Base-by-base conservation (phyloP, 2,329 filamentous ascomycete genomes). In the Xenoacremonium recifei region DNA sequence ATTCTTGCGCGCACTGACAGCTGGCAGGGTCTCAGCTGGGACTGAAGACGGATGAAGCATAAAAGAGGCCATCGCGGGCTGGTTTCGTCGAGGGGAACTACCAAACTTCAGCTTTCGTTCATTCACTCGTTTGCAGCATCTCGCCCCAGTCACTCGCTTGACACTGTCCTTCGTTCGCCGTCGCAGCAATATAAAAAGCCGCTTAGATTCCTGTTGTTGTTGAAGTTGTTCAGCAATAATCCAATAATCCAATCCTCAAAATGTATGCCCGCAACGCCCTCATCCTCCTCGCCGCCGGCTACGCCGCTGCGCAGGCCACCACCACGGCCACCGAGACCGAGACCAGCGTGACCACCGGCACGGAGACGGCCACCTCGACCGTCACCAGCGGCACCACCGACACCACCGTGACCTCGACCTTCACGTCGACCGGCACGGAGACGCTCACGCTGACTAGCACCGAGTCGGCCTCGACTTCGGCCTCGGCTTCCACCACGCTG, bases 181-280 rank as follows among this genome's bases (percentile, higher is more conserved):
- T n/a, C n/a, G n/a, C n/a, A n/a, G n/a, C n/a, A n/a, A n/a, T n/a
- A n/a, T n/a, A n/a, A n/a, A n/a, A n/a, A n/a, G n/a, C n/a, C n/a
- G n/a, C n/a, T n/a, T n/a, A n/a, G n/a, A n/a, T n/a, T n/a, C n/a
- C n/a, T n/a, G n/a, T n/a, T n/a, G n/a, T n/a, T n/a, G n/a, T n/a
- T n/a, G n/a, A n/a, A n/a, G n/a, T n/a, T n/a, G n/a, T 15, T 31
- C 29, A 15, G 7, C n/a, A 9, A 31, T 15, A 45, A 44, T 38
- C 27, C 38, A 53, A 42, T 35, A 16, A 12, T 21, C 15, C 31
- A 32, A 36, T 21, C 50, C 40, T 44, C 49, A 60, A 54, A 34
- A 62, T 61, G 50, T 50, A 56, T 47, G 36, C 57, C 51, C 34
- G 42, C 45, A 57, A 54, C 50, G 47, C 57, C 40, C 34, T 60